Evolutionary conservation across 129 eudicot species (phyloP).

Genomic region (Centrapalus pauciflorus): DNA sequence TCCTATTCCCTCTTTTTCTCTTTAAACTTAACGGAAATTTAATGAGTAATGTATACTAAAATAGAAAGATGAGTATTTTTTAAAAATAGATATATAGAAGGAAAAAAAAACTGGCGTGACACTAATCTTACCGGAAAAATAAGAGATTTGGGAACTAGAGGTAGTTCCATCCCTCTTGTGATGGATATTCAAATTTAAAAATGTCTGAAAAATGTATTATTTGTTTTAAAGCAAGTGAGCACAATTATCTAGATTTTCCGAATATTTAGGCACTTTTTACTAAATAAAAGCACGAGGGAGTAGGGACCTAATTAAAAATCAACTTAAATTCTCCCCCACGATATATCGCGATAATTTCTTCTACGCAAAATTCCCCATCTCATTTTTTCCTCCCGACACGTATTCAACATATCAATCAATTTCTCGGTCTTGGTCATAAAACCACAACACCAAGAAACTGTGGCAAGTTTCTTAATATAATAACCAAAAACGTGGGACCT

Average conservation of each 20-base stretch:
- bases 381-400: constrained; percentile 10
- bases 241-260: not conserved
- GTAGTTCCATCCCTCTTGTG: too few species aligned
- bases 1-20: too few species aligned
- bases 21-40: too few species aligned
- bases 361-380: not conserved
- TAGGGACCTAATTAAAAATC: not conserved
- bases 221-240: constrained; percentile 14
- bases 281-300: constrained; percentile 14
- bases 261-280: constrained; percentile 16
- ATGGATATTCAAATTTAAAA: too few species aligned
- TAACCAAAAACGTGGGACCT: constrained; percentile 11
- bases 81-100: too few species aligned
- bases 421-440: constrained; percentile 22
- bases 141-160: too few species aligned
- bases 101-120: too few species aligned
- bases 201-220: too few species aligned
- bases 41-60: too few species aligned
- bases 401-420: not conserved
- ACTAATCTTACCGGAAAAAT: too few species aligned
- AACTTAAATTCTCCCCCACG: not conserved
- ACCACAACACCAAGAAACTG: constrained; percentile 14
- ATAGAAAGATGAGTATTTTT: too few species aligned
- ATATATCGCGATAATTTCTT: not conserved
- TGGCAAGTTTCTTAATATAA: constrained; percentile 1